Evolutionary conservation across 192 early-diverging fungal genomes (phyloP), one percentile per base, ranked within the genome.

Genomic region (Tieghemiomyces parasiticus): DNA sequence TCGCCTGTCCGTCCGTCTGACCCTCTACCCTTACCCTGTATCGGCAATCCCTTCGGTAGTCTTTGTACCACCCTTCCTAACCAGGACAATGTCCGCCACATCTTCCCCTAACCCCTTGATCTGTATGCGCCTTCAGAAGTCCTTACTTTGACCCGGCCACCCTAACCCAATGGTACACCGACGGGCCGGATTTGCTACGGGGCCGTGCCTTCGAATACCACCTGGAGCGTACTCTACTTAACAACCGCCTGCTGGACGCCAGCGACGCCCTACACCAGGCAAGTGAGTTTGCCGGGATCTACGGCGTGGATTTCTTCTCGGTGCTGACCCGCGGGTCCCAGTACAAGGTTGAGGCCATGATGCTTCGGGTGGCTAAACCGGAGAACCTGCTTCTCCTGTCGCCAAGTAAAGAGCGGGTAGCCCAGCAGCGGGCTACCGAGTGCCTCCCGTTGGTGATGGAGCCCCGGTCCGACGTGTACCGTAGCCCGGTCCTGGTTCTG

Each of bases 381-480:
- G 83, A 92, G 69, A 92, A 92, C 35, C 92, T 72, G 63, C 58
- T 97, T 6, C 62, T 92, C 60, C 49, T 88, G 20, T 81, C 86
- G 13, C 91, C 94, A 0, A 87, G 77, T 28, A 68, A 76, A 33
- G 76, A 78, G 30, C 83, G 93, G 66, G 92, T 92, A 1, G 79
- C 77, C 0, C 71, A 66, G 44, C 80, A 86, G 68, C 71, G 85
- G 8, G 89, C 90, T 1, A 70, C 83, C 44, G 91, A 94, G 61
- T 91, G 87, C 60, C 62, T 92, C n/a, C 91, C 92, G 9, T 74
- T 97, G 35, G 81, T 88, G 19, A 79, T 93, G 76, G 94, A 97
- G 68, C 94, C 94, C 12, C 61, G 78, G 49, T 85, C 89, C 16
- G 64, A 74, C 25, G 89, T 90, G 61, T 97, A 92, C 71, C 82